phyloP scores from a whole-genome alignment of 2,329 filamentous ascomycete species.

The Fusarium abutilonis region DNA sequence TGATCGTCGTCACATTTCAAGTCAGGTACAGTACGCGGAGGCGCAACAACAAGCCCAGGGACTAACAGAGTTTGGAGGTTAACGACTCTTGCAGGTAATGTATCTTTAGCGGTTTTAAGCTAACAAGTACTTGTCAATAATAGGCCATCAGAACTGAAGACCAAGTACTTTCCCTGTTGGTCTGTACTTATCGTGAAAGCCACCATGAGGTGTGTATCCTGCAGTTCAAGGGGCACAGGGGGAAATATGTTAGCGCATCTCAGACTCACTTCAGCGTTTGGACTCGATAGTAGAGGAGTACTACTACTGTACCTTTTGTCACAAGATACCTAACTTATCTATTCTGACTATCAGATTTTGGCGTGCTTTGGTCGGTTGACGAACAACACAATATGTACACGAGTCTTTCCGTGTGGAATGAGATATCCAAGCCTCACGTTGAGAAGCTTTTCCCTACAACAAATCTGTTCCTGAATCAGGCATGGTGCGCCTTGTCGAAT shows the following conservation, averaged over 20 bases:
- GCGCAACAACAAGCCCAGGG: background rate
- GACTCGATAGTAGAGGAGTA: background rate
- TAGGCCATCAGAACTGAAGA: background rate
- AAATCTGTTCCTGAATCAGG: slow-evolving; percentile 22
- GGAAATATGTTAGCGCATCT: slow-evolving; percentile 15
- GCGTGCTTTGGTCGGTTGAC: no score
- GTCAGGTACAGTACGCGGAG: slow-evolving; percentile 25
- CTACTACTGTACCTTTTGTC: background rate
- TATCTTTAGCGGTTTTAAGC: slow-evolving; percentile 19
- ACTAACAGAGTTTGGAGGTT: slow-evolving; percentile 6
- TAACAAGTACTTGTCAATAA: slow-evolving; percentile 10
- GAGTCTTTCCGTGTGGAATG: slow-evolving; percentile 29
- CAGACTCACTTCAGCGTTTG: background rate
- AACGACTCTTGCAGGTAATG: background rate
- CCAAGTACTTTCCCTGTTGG: slow-evolving; percentile 14
- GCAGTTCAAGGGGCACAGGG: slow-evolving; percentile 13
- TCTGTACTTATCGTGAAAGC: background rate
- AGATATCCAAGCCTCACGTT: slow-evolving; percentile 22
- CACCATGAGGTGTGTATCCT: no score
- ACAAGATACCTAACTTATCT: background rate
- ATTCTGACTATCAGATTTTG: no score
- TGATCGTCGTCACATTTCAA: slow-evolving; percentile 32
- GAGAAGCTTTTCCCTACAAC: slow-evolving; percentile 10
- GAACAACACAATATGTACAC: no score
- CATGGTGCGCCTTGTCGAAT: slow-evolving; percentile 31